Percentiles rank a stretch among this genome's conserved stretches.
These are phyloP conservation scores for Tricholoma furcatifolium DNA, from an alignment of 768 basidiomycete genomes.

Conservation along the genomic window DNA sequence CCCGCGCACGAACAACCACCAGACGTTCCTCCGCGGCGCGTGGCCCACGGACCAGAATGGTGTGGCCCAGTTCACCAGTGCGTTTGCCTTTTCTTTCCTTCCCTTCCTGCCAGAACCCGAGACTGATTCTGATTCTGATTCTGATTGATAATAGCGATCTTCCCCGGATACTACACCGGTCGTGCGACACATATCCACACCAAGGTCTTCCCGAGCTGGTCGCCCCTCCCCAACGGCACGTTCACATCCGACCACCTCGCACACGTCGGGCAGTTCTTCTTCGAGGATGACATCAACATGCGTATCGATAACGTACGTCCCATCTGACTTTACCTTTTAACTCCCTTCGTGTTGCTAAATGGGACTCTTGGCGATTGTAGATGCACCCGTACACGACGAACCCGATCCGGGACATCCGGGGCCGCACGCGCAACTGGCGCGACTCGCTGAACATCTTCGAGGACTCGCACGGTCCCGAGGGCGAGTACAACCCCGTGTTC, in stretches of 20 bases:
- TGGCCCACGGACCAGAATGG: constrained; percentile 54
- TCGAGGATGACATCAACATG: constrained; percentile 51
- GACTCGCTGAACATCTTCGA: constrained; percentile 56
- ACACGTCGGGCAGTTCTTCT: constrained; percentile 57
- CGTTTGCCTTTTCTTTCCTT: constrained; percentile 16
- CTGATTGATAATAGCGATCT: constrained; percentile 35
- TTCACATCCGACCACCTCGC: constrained; percentile 42
- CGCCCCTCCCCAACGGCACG: constrained; percentile 38
- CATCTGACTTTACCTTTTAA: not conserved
- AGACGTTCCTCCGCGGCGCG: constrained; percentile 52
- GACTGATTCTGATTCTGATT: no score
- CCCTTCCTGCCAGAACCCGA: no score
- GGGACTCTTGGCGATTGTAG: constrained; percentile 15
- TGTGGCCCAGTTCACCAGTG: constrained; percentile 53
- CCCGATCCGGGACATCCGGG: constrained; percentile 43
- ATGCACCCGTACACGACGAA: constrained; percentile 54
- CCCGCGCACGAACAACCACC: constrained; percentile 39
- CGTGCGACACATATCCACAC: constrained; percentile 56
- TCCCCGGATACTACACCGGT: constrained; percentile 57
- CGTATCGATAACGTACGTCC: constrained; percentile 43
- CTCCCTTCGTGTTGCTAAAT: not conserved
- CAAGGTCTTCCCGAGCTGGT: constrained; percentile 54
- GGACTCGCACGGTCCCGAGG: constrained; percentile 47
- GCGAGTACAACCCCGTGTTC: constrained; percentile 52
- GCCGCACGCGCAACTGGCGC: constrained; percentile 51